Base-by-base conservation (phyloP, 208 protist genomes). In the Sergeia podlipaevii region DNA sequence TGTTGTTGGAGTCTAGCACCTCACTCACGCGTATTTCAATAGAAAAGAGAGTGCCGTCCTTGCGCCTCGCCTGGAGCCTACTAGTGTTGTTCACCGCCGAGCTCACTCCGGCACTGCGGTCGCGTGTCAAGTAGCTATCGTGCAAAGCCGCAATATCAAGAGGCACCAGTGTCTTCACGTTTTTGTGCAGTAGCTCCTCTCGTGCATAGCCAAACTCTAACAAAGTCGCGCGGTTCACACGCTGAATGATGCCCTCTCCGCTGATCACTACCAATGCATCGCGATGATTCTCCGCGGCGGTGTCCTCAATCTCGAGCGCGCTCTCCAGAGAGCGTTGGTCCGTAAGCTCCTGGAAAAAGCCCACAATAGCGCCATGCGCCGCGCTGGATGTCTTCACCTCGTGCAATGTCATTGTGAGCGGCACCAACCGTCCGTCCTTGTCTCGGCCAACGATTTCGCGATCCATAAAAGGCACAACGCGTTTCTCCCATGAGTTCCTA, bases 161-260 rank as follows among this genome's bases (percentile, higher is more conserved):
- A 6, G 65, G 47, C 46, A 58, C 51, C 10, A 70, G 37, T 49
- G 67, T 21, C 38, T 23, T 44, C 20, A 70, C 41, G 28, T 67
- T 66, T 20, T 61, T 5, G 27, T 27, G n/a, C 13, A 73, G 17
- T 20, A 76, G 6, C 45, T 70, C 65, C 11, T 60, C 70, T 13
- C 15, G 17, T 24, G 15, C 0, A 36, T 60, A 77, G 15, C 66
- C 70, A 53, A 71, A 76, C 32, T 66, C 42, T 17, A 46, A 7
- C 38, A 27, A n/a, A 7, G 43, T 30, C 26, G 65, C 38, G 7
- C 37, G n/a, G 34, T 76, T 76, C 17, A 68, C 36, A n/a, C 29
- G 11, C 11, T 36, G 11, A 23, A 74, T 64, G 18, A 33, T 64
- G 13, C 67, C 67, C 0, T 42, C 24, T 6, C 4, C 39, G 45